Evolutionary conservation across 306 rosid species (phyloP).

Genomic region (Vicia villosa): DNA sequence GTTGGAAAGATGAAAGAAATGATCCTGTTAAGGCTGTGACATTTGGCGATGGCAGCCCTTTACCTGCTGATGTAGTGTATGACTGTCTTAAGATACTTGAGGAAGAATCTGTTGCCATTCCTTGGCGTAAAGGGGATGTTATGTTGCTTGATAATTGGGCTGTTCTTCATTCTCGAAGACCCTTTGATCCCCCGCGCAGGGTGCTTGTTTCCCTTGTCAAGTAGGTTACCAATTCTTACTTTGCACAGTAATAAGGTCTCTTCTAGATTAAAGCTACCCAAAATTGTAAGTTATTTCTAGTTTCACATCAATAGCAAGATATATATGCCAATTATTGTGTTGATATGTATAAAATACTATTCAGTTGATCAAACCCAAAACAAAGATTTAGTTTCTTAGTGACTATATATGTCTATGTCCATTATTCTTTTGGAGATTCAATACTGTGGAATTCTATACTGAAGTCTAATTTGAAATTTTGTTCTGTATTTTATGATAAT

Average conservation of each 20-base stretch:
- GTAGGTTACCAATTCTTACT: conserved; percentile 15
- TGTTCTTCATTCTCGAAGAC: conserved; percentile 74
- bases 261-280: background rate
- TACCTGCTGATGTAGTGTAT: conserved; percentile 61
- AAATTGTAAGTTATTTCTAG: background rate
- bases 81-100: conserved; percentile 63
- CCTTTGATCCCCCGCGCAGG: conserved; percentile 68
- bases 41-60: conserved; percentile 72
- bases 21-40: conserved; percentile 85
- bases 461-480: background rate
- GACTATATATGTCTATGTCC: background rate
- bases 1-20: conserved; percentile 44
- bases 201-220: conserved; percentile 46
- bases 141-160: conserved; percentile 81
- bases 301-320: conserved; percentile 2
- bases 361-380: background rate
- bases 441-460: background rate
- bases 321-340: background rate
- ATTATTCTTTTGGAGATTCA: background rate
- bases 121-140: conserved; percentile 69
- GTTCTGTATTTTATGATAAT: background rate
- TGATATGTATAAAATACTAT: background rate
- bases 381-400: background rate
- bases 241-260: background rate
- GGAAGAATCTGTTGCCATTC: conserved; percentile 68